Evolutionary conservation across 139 green algal species (phyloP), one percentile per base, ranked within the genome.

Genomic region (Chlamydomonas eustigma): DNA sequence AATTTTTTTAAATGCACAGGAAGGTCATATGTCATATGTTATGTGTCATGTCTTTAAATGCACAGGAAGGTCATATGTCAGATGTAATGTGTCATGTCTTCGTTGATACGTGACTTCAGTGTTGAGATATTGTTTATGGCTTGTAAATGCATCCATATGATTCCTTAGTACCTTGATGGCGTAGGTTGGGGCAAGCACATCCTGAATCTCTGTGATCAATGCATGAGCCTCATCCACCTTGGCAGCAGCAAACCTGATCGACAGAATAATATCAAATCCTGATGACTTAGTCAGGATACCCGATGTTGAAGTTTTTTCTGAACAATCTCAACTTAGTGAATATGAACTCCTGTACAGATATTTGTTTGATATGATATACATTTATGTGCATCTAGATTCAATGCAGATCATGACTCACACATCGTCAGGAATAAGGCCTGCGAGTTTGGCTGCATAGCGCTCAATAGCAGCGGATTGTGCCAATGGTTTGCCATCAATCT

Each of bases 401-500:
- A 39, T 44, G 65, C 66, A 51, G 3, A n/a, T 18, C 44, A 12
- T 58, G 4, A 74, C 67, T 74, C 25, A 78, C 6, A 76, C 72
- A 67, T 85, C 80, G 37, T 72, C 65, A 18, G 80, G 80, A 65
- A 79, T 79, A n/a, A 81, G 52, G 0, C 77, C 81, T 1, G 68
- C 67, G 58, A 86, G 44, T 37, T 78, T 80, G 33, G 81, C 81
- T 1, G 51, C 70, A 64, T 83, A 86, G 51, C 76, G 80, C 51
- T 85, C 80, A 51, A 76, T 74, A 12, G 77, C 52, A 37, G 24
- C 36, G 25, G 51, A 64, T 39, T 88, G 84, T 5, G 80, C 80
- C 3, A 88, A 35, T 50, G 78, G 74, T 33, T 75, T 78, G 31
- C 80, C 84, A 33, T 88, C 80, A 50, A 85, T 51, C 72, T 77